Evolutionary conservation across 83 land plant genomes (phyloP).

Genomic region (Picea abies): DNA sequence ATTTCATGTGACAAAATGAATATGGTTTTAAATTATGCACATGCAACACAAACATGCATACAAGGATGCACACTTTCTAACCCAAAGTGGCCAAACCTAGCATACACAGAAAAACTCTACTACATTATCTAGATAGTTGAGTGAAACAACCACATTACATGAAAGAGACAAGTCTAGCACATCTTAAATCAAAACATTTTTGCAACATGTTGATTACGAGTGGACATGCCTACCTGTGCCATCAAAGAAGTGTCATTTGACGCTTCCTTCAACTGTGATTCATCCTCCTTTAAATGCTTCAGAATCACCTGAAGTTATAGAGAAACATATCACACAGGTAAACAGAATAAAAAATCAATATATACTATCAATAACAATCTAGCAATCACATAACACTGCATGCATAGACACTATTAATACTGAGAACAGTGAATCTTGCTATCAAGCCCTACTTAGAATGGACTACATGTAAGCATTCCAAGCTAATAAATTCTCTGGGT

Average conservation of each 20-base stretch:
- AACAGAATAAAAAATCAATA: neutral
- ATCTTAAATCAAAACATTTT: neutral
- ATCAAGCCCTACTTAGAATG: neutral
- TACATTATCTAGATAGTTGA: neutral
- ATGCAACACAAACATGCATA: neutral
- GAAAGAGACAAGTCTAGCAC: neutral
- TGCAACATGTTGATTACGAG: neutral
- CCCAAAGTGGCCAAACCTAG: neutral
- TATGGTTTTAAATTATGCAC: neutral
- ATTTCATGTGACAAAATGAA: neutral
- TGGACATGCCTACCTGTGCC: constrained; percentile 25
- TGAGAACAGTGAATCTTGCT: neutral
- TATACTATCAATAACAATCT: neutral
- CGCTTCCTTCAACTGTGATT: constrained; percentile 12
- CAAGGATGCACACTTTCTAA: neutral
- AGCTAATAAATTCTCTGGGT: neutral
- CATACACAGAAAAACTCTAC: neutral
- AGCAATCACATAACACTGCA: neutral
- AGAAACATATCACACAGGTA: no score
- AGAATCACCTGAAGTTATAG: constrained; percentile 18
- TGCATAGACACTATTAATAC: neutral
- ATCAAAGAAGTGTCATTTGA: constrained; percentile 20
- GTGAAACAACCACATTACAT: neutral
- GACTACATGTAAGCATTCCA: neutral
- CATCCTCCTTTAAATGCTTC: constrained; percentile 28